Percentiles rank a stretch among this genome's conserved stretches.
Conservation (phyloP, 495 filamentous ascomycete genomes). For the Letharia columbiana region DNA sequence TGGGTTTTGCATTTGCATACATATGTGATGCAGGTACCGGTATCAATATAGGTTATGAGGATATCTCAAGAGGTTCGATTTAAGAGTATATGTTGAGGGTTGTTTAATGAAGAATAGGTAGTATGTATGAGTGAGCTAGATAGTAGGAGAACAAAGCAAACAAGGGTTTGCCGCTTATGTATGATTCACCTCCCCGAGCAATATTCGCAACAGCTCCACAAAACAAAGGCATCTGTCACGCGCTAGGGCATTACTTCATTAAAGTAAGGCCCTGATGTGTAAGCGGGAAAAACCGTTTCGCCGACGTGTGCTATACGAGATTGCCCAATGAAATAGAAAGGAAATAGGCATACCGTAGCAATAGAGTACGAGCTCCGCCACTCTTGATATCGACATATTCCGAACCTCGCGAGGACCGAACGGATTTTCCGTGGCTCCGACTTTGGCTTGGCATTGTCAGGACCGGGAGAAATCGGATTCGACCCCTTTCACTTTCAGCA, state of each 20-base stretch:
- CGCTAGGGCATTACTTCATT: neutral
- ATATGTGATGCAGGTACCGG: slow-evolving; percentile 14
- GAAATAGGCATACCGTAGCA: too few species aligned
- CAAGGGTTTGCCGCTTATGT: slow-evolving; percentile 17
- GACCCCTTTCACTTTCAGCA: neutral
- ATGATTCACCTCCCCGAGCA: slow-evolving; percentile 14
- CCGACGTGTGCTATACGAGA: neutral
- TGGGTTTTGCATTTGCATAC: slow-evolving; percentile 19
- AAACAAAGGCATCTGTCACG: slow-evolving; percentile 3
- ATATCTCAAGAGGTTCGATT: neutral
- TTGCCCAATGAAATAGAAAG: too few species aligned
- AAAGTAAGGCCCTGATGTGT: neutral
- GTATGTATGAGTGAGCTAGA: neutral
- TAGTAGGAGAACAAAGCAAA: neutral
- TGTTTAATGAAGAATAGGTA: neutral
- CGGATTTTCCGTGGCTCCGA: too few species aligned
- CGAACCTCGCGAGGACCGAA: neutral
- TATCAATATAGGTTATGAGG: neutral
- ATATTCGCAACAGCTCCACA: slow-evolving; percentile 14
- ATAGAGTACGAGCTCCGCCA: neutral
- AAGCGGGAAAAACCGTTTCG: neutral
- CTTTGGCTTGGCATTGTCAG: neutral
- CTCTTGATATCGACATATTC: slow-evolving; percentile 2
- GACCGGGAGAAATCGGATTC: slow-evolving; percentile 7
- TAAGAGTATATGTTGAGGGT: neutral